A percentile compares a stretch with the other conserved stretches of the same genome.
phyloP scores from a whole-genome alignment of 805 yeast genomes.

The Candida coquimbonensis region DNA sequence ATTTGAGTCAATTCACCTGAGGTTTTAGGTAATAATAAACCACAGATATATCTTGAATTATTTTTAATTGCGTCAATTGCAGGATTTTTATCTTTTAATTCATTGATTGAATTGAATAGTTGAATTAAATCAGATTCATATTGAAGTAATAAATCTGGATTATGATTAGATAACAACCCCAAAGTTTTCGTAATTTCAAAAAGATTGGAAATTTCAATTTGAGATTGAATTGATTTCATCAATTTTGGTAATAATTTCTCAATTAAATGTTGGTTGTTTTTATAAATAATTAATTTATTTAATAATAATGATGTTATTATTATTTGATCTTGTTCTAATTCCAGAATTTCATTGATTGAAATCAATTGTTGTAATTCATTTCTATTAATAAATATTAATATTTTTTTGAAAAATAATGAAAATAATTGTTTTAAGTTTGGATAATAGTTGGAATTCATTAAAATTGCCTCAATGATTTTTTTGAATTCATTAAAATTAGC shows the following conservation, averaged over 20 bases:
- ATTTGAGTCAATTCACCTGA: constrained; percentile 1
- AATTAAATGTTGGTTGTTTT: constrained; percentile 2
- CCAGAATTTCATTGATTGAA: not conserved
- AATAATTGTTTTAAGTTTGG: constrained; percentile 16
- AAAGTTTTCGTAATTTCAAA: constrained; percentile 23
- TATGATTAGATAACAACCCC: constrained; percentile 17
- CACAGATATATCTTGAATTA: constrained; percentile 18
- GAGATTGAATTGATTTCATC: constrained; percentile 8
- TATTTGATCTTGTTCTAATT: constrained; percentile 5
- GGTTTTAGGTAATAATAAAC: constrained; percentile 5
- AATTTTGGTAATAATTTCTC: constrained; percentile 7
- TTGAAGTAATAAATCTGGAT: constrained; percentile 8
- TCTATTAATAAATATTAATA: constrained; percentile 12
- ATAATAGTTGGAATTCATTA: constrained; percentile 18
- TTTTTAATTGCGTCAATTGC: constrained; percentile 17
- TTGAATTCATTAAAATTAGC: constrained; percentile 4
- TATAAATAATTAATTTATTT: constrained; percentile 19
- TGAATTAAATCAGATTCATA: constrained; percentile 7
- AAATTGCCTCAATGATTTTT: constrained; percentile 16
- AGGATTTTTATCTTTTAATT: not conserved
- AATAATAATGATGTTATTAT: constrained; percentile 9
- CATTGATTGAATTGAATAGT: constrained; percentile 6
- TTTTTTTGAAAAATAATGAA: constrained; percentile 16
- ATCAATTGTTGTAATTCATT: constrained; percentile 3
- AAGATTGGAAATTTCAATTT: constrained; percentile 13